Evolutionary conservation across 768 basidiomycete species (phyloP).

Genomic region (Boletellus sp.): DNA sequence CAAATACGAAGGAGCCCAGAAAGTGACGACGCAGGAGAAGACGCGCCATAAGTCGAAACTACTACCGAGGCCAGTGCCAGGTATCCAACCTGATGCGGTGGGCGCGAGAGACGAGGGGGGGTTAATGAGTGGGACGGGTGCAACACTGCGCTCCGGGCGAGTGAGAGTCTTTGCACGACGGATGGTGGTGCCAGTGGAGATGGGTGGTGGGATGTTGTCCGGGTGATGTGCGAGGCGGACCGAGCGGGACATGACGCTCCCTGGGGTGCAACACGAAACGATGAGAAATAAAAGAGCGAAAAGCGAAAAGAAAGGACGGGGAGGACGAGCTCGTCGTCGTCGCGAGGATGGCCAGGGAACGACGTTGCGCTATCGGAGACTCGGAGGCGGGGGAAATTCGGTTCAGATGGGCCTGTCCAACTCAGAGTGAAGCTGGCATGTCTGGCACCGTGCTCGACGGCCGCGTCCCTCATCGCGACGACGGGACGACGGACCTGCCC

Average conservation of each 20-base stretch:
- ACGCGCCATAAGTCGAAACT: constrained; percentile 70
- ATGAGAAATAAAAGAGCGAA: no score
- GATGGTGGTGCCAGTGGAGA: constrained; percentile 54
- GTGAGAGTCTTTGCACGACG: constrained; percentile 94
- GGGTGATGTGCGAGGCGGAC: constrained; percentile 15
- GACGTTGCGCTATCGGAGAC: no score
- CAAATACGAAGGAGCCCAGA: constrained; percentile 84
- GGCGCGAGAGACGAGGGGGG: constrained; percentile 52
- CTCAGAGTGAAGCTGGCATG: constrained; percentile 2
- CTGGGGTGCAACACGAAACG: no score
- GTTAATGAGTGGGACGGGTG: constrained; percentile 91
- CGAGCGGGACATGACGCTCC: constrained; percentile 20
- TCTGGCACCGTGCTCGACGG: constrained; percentile 5
- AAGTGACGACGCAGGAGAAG: constrained; percentile 76
- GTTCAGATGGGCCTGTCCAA: background rate
- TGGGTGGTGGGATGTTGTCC: constrained; percentile 38
- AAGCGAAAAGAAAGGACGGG: background rate
- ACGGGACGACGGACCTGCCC: no score
- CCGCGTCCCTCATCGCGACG: no score
- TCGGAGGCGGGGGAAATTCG: background rate
- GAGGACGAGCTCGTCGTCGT: no score
- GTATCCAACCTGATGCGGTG: constrained; percentile 36
- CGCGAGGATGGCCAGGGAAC: no score
- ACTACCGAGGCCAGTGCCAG: constrained; percentile 27
- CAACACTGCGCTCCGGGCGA: constrained; percentile 90